Evolutionary conservation across 306 rosid genomes (phyloP).

Genomic region (Begonia fuchsioides): DNA sequence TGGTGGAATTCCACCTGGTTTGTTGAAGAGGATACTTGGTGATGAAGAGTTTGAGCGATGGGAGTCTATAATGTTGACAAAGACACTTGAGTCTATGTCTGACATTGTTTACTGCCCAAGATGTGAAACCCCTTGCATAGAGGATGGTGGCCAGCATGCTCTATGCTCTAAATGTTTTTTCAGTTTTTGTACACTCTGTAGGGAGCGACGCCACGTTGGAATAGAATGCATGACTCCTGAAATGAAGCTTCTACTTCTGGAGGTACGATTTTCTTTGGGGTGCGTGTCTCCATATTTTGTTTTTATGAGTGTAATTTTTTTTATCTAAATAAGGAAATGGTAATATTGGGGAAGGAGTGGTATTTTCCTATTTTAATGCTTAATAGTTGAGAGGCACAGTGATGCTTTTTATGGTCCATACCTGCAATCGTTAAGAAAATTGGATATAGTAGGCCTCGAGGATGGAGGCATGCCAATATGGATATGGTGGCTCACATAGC

Average conservation of each 20-base stretch:
- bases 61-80: constrained; percentile 64
- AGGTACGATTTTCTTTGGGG: constrained; percentile 28
- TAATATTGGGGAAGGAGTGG: no score
- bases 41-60: constrained; percentile 60
- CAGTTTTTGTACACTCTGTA: constrained; percentile 79
- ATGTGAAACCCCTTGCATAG: constrained; percentile 80
- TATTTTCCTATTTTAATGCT: no score
- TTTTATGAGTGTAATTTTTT: no score
- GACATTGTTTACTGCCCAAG: constrained; percentile 77
- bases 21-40: constrained; percentile 53
- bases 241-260: constrained; percentile 45
- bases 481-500: no score
- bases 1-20: constrained; percentile 57
- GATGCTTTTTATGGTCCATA: no score
- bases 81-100: constrained; percentile 66
- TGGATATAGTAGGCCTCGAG: no score
- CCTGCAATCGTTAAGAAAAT: no score
- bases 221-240: constrained; percentile 61
- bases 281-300: no score
- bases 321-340: no score
- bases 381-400: no score
- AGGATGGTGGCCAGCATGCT: constrained; percentile 76
- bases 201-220: constrained; percentile 83
- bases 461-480: no score
- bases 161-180: constrained; percentile 70